Base-by-base conservation (phyloP, 1,284 basidiomycete species). In the Pseudozyma pruni region DNA sequence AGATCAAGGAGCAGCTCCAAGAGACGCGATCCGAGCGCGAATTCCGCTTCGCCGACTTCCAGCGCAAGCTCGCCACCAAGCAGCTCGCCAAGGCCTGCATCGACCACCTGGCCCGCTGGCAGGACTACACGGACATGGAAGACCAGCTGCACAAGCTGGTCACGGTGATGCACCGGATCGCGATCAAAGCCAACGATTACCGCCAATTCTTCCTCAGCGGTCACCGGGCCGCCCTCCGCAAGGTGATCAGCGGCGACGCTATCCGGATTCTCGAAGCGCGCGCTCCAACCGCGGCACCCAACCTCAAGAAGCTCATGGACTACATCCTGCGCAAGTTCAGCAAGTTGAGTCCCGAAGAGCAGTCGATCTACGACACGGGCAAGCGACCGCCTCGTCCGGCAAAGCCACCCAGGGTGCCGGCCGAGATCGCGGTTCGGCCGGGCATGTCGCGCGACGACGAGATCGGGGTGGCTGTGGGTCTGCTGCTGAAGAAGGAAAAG, bases 11-110 rank as follows among this genome's bases (percentile, higher is more conserved):
- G 46, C 61, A 59, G 5, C 63, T 64, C 14, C 54, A 70, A 33
- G 71, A 67, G 22, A 59, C 62, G 14, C 64, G 61, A 20, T 57
- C 42, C 7, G 81, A 82, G 46, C 76, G 78, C 40, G 59, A 63
- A 10, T 81, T 82, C 73, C 60, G 59, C 38, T 82, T 81, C 44
- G 63, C 72, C 34, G 55, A 71, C 44, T 82, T 79, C 54, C 75
- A 82, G 38, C 60, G 67, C 45, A 70, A 77, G 41, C 68, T 81
- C 23, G 73, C 71, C 22, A 74, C 76, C 14, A 59, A 67, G 31
- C 63, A 69, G 31, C 61, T 82, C 8, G 69, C 73, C 23, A 73
- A 78, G 25, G 75, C 80, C 11, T 75, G 72, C 44, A 53, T 81
- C 40, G 58, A 59, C 57, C 79, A 78, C 44, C 59, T 82, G 4